Conservation (phyloP, 768 basidiomycete species). For the Pleurotus citrinopileatus region DNA sequence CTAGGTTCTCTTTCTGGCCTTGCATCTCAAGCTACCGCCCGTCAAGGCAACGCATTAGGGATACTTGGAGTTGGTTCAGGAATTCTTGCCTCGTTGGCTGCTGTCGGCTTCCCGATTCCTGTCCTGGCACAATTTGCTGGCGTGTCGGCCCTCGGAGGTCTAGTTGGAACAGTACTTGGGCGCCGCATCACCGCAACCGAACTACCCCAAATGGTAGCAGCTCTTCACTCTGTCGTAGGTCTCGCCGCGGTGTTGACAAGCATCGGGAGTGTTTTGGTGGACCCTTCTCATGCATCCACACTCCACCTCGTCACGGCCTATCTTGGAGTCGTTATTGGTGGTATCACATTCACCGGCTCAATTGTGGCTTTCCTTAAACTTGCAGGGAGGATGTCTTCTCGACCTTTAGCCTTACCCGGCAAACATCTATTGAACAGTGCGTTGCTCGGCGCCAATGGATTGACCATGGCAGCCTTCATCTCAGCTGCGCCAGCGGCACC, state of each 20-base stretch:
- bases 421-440: slow-evolving; percentile 74
- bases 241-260: slow-evolving; percentile 87
- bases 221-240: slow-evolving; percentile 87
- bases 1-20: slow-evolving; percentile 78
- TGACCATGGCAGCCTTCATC: slow-evolving; percentile 78
- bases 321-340: slow-evolving; percentile 81
- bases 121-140: slow-evolving; percentile 77
- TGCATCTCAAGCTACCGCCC: slow-evolving; percentile 75
- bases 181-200: slow-evolving; percentile 85
- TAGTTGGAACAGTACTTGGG: slow-evolving; percentile 70
- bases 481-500: slow-evolving; percentile 68
- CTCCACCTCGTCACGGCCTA: slow-evolving; percentile 85
- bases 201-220: slow-evolving; percentile 77
- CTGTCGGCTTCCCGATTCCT: slow-evolving; percentile 78
- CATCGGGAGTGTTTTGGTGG: slow-evolving; percentile 76
- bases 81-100: slow-evolving; percentile 74
- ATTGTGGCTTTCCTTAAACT: slow-evolving; percentile 89
- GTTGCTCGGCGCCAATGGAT: slow-evolving; percentile 68
- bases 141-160: slow-evolving; percentile 71
- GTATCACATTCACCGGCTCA: slow-evolving; percentile 87
- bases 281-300: slow-evolving; percentile 62
- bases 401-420: slow-evolving; percentile 68
- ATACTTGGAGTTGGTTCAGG: slow-evolving; percentile 83
- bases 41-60: slow-evolving; percentile 87
- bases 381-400: slow-evolving; percentile 77